A percentile compares a stretch with the other conserved stretches of the same genome.
Conservation (phyloP, 2,329 filamentous ascomycete species). For the Diaporthe aspalathi region DNA sequence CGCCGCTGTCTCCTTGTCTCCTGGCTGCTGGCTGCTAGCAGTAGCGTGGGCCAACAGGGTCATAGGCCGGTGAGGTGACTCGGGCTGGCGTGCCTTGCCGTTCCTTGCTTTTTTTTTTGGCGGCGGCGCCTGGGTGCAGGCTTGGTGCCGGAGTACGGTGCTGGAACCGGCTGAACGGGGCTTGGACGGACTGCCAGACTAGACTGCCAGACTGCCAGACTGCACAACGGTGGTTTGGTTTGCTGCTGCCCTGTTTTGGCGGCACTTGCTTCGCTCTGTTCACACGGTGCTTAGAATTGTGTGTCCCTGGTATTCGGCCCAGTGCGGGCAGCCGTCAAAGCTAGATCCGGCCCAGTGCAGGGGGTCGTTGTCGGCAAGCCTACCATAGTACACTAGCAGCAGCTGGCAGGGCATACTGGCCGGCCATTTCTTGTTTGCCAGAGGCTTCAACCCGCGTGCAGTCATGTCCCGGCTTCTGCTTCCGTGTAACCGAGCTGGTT, state of each 20-base stretch:
- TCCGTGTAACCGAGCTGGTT: conserved; percentile 24
- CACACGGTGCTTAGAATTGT: too few species aligned
- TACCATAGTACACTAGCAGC: too few species aligned
- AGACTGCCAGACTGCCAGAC: too few species aligned
- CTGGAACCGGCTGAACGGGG: conserved; percentile 4
- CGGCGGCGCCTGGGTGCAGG: neutral
- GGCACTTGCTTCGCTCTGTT: too few species aligned
- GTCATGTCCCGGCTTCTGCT: conserved; percentile 17
- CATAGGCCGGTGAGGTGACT: too few species aligned
- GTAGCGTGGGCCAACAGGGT: too few species aligned
- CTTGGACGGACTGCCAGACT: neutral
- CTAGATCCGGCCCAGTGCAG: neutral
- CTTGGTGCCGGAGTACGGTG: neutral
- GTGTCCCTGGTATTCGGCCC: neutral
- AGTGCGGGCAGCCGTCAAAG: neutral
- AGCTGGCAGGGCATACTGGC: too few species aligned
- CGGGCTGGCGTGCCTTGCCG: conserved; percentile 6
- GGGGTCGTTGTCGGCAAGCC: too few species aligned
- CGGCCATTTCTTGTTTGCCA: too few species aligned
- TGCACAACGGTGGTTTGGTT: too few species aligned
- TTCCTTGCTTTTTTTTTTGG: conserved; percentile 14
- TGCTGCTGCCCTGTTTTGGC: too few species aligned
- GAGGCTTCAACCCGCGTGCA: neutral
- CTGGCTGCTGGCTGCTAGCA: too few species aligned
- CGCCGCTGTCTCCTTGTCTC: conserved; percentile 4